Conservation (phyloP, 2,329 filamentous ascomycete species). For the Sclerotinia sclerotiorum region DNA sequence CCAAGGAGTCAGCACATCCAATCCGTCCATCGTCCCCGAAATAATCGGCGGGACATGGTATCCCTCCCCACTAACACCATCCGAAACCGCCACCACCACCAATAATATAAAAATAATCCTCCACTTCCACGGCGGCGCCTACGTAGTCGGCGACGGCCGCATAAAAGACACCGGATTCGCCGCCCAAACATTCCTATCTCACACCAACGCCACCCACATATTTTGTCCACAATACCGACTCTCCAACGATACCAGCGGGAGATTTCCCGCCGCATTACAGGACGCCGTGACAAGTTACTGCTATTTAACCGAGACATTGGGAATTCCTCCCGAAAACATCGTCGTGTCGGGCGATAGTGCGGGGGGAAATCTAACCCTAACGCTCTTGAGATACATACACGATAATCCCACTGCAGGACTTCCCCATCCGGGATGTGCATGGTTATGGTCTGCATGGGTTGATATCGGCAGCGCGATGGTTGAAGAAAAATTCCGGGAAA, state of each 20-base stretch:
- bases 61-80: slow-evolving; percentile 23
- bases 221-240: slow-evolving; percentile 51
- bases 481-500: slow-evolving; percentile 33
- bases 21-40: slow-evolving; percentile 2
- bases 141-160: slow-evolving; percentile 47
- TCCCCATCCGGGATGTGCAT: slow-evolving; percentile 42
- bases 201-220: slow-evolving; percentile 44
- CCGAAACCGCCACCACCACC: not conserved
- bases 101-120: slow-evolving; percentile 42
- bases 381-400: slow-evolving; percentile 48
- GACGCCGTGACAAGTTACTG: slow-evolving; percentile 49
- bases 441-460: slow-evolving; percentile 48
- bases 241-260: slow-evolving; percentile 44
- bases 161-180: slow-evolving; percentile 40
- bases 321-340: slow-evolving; percentile 45
- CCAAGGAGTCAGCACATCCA: not conserved
- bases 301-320: slow-evolving; percentile 44
- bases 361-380: slow-evolving; percentile 48
- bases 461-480: slow-evolving; percentile 37
- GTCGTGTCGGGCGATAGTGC: slow-evolving; percentile 51
- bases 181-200: slow-evolving; percentile 41
- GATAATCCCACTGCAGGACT: slow-evolving; percentile 42
- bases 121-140: slow-evolving; percentile 52
- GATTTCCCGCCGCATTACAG: slow-evolving; percentile 53
- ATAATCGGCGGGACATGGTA: slow-evolving; percentile 39